Percentiles rank a stretch among this genome's conserved stretches.
phyloP scores from a whole-genome alignment of 805 yeast genomes.

The Yamadazyma kitorensis region DNA sequence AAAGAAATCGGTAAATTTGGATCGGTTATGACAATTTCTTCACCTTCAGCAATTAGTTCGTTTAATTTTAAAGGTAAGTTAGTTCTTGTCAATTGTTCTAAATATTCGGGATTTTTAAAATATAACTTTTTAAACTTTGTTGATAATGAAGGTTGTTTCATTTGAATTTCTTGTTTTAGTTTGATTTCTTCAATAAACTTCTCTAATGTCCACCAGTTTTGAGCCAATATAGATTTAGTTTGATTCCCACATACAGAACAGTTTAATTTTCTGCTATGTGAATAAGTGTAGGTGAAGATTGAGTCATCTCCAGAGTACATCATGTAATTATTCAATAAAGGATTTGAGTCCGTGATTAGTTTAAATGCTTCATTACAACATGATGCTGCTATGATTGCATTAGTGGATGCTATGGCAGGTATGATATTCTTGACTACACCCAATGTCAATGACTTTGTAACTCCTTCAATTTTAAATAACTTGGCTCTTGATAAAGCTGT shows the following conservation, averaged over 20 bases:
- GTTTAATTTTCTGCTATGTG: conserved; percentile 53
- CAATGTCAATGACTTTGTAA: conserved; percentile 65
- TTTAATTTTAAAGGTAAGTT: conserved; percentile 37
- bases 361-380: conserved; percentile 87
- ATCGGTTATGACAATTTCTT: conserved; percentile 55
- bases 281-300: conserved; percentile 69
- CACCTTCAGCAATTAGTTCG: conserved; percentile 39
- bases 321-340: conserved; percentile 71
- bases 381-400: conserved; percentile 86
- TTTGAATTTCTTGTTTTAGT: conserved; percentile 27
- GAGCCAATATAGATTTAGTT: conserved; percentile 22
- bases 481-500: conserved; percentile 58
- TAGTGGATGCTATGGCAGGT: conserved; percentile 93
- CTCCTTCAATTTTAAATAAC: conserved; percentile 68
- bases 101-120: conserved; percentile 44
- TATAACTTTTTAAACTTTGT: conserved; percentile 40
- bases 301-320: conserved; percentile 84
- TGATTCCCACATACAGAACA: conserved; percentile 76
- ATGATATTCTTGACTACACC: conserved; percentile 91
- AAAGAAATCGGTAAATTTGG: conserved; percentile 47
- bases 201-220: conserved; percentile 34
- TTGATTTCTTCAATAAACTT: conserved; percentile 42
- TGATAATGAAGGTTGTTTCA: conserved; percentile 46
- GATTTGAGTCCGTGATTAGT: conserved; percentile 66
- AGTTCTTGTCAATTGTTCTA: conserved; percentile 44